A percentile compares a stretch with the other conserved stretches of the same genome.
phyloP scores from a whole-genome alignment of 164 flowering plant species.

The Amborella trichopoda region DNA sequence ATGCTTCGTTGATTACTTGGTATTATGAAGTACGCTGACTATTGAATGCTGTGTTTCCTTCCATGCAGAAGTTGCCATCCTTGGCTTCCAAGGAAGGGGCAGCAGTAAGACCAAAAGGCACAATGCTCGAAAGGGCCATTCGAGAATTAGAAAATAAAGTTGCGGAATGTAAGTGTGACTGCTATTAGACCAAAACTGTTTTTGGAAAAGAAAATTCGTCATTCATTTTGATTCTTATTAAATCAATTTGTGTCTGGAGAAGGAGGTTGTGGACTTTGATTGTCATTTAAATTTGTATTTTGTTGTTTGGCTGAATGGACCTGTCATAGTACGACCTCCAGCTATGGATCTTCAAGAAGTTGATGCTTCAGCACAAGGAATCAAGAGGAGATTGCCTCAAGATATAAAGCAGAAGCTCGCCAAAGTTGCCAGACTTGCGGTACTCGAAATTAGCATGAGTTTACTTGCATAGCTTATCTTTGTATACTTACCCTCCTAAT shows the following conservation, averaged over 20 bases:
- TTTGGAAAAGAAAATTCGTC: no score
- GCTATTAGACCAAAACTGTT: no score
- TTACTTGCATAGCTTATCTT: no score
- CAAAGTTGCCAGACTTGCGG: slow-evolving; percentile 98
- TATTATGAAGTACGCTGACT: no score
- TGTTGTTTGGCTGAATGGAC: not conserved
- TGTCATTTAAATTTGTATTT: no score
- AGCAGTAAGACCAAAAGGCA: slow-evolving; percentile 45
- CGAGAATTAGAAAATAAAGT: slow-evolving; percentile 84
- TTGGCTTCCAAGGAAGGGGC: slow-evolving; percentile 56
- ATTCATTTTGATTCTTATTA: no score
- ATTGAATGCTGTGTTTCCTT: no score
- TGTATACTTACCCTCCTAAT: no score
- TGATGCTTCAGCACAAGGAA: slow-evolving; percentile 57
- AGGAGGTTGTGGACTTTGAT: no score
- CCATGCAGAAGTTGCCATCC: slow-evolving; percentile 36
- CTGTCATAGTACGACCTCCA: slow-evolving; percentile 72
- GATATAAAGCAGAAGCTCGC: slow-evolving; percentile 93
- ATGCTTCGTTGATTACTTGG: no score
- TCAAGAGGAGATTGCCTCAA: slow-evolving; percentile 86
- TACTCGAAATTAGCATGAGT: slow-evolving; percentile 21
- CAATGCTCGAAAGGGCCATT: slow-evolving; percentile 80
- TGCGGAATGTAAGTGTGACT: slow-evolving; percentile 53
- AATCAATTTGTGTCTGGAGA: no score
- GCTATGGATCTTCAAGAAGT: slow-evolving; percentile 55